Percentiles rank a stretch among this genome's conserved stretches.
These are phyloP conservation scores for Clitocybe nebularis DNA, from an alignment of 1,284 basidiomycete species.

Conservation along the genomic window DNA sequence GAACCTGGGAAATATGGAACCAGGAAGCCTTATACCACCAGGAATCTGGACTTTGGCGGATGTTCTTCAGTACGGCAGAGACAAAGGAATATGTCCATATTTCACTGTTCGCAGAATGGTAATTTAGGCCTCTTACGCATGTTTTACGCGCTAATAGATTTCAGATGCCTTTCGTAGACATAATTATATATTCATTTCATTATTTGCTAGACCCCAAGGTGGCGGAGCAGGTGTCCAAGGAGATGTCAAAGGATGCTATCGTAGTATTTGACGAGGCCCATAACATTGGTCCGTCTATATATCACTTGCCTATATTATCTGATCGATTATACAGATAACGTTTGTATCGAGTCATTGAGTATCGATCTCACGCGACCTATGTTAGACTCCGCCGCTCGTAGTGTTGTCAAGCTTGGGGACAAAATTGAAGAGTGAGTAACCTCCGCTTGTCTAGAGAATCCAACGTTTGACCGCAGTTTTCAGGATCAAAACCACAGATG, in stretches of 20 bases:
- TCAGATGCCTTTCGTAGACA: conserved; percentile 92
- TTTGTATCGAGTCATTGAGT: conserved; percentile 97
- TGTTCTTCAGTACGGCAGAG: conserved; percentile 84
- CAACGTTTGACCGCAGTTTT: too few relatives aligned
- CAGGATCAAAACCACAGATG: conserved; percentile 93
- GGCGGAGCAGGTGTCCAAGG: conserved; percentile 97
- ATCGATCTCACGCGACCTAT: conserved; percentile 99
- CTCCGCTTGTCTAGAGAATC: too few relatives aligned
- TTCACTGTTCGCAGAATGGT: conserved; percentile 97
- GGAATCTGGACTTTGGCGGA: conserved; percentile 97
- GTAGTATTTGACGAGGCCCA: conserved; percentile 99
- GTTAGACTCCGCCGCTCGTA: conserved; percentile 92
- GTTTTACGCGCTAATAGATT: conserved; percentile 10
- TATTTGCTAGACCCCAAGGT: conserved; percentile 99
- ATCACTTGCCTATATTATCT: background rate
- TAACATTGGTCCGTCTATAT: conserved; percentile 78
- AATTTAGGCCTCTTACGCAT: conserved; percentile 9
- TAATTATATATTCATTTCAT: conserved; percentile 99
- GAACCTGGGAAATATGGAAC: conserved; percentile 64
- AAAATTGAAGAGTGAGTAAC: conserved; percentile 90
- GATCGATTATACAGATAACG: conserved; percentile 66
- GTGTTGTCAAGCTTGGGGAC: conserved; percentile 84
- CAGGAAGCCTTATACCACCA: conserved; percentile 80
- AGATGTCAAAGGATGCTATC: conserved; percentile 96
- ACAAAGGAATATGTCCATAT: conserved; percentile 91